These are phyloP conservation scores for Angophora floribunda DNA, from an alignment of 345 rosid genomes.

Conservation along the genomic window DNA sequence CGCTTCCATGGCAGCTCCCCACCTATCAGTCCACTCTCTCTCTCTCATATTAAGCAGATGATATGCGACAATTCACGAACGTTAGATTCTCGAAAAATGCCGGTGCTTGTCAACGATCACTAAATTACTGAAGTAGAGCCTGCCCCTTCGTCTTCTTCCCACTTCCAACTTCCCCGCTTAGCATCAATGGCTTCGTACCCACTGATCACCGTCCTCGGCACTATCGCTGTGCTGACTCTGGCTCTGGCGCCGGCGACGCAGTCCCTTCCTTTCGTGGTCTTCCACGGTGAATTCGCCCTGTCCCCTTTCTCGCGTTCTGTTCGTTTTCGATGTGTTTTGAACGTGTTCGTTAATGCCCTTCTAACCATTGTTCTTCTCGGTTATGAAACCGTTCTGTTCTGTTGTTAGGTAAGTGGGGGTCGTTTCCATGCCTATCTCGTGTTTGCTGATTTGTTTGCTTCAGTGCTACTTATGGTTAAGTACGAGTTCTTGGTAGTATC, in stretches of 20 bases:
- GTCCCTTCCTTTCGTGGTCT: conserved; percentile 65
- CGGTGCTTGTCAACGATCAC: neutral
- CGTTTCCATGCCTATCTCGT: neutral
- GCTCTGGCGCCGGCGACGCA: conserved; percentile 14
- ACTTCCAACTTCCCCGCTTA: neutral
- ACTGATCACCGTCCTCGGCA: neutral
- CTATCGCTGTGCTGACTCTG: neutral
- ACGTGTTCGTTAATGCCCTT: neutral
- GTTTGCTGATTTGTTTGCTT: neutral
- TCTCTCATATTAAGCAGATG: neutral
- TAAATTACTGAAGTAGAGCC: neutral
- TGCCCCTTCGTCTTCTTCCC: neutral
- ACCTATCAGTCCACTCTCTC: neutral
- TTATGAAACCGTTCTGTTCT: neutral
- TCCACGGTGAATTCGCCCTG: conserved; percentile 40
- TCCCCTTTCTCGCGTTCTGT: neutral
- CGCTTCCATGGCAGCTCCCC: neutral
- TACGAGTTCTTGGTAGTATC: neutral
- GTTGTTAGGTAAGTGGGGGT: neutral
- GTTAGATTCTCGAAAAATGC: neutral
- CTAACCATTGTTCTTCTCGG: neutral
- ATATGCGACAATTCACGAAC: neutral
- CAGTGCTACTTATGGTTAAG: neutral
- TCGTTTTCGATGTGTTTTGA: neutral
- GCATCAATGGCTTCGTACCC: conserved; percentile 2